Percentiles rank a stretch among this genome's conserved stretches.
These are phyloP conservation scores for Mrakia blollopis DNA, from an alignment of 768 basidiomycete genomes.

Conservation along the genomic window DNA sequence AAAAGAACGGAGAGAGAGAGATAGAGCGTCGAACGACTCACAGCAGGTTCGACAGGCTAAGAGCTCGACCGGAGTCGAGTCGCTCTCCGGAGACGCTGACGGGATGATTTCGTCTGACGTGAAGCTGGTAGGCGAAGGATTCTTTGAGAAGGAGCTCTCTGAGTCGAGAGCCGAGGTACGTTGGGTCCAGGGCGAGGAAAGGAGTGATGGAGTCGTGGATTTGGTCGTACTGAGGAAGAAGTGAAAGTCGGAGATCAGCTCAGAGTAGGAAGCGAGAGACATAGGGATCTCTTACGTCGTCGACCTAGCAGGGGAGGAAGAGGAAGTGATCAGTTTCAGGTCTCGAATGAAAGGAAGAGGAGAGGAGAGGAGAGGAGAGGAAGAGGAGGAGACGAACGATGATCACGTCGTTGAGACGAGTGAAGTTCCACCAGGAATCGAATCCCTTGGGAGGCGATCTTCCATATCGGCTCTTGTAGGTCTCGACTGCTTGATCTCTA, in stretches of 20 bases:
- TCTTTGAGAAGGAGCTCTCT: background rate
- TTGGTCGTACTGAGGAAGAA: conserved; percentile 35
- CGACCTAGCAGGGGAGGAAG: background rate
- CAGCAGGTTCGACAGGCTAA: background rate
- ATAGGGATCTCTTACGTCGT: background rate
- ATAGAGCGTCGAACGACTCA: background rate
- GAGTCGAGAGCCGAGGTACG: conserved; percentile 31
- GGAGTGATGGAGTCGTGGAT: conserved; percentile 37
- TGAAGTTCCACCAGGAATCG: conserved; percentile 41
- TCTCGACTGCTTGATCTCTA: conserved; percentile 34
- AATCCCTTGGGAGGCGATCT: conserved; percentile 39
- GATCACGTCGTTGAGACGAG: conserved; percentile 6
- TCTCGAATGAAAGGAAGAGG: no score
- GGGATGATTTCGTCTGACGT: background rate
- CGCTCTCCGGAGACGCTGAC: background rate
- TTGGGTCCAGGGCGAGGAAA: conserved; percentile 38
- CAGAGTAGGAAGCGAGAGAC: background rate
- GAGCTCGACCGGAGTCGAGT: no score
- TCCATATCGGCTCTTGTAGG: conserved; percentile 38
- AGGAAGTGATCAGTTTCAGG: background rate
- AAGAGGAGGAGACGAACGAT: conserved; percentile 1
- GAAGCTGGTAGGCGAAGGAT: background rate
- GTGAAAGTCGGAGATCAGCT: no score
- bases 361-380: no score
- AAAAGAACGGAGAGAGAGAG: no score